These are phyloP conservation scores for Venturia carpophila DNA, from an alignment of 2,329 filamentous ascomycete genomes.

Conservation along the genomic window DNA sequence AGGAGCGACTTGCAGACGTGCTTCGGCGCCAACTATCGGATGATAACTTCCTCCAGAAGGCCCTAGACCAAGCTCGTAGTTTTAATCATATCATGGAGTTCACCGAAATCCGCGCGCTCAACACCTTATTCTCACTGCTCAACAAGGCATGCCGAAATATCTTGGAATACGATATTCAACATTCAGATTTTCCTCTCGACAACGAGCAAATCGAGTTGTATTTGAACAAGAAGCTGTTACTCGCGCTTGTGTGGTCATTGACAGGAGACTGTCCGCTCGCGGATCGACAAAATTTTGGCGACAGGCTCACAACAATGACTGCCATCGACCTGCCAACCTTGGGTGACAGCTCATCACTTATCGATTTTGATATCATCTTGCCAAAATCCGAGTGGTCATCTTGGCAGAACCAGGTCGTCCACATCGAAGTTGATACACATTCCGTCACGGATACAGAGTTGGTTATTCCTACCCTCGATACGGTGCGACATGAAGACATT, in stretches of 20 bases:
- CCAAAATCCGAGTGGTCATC: constrained; percentile 82
- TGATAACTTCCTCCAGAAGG: constrained; percentile 73
- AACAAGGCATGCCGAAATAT: constrained; percentile 90
- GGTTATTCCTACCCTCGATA: constrained; percentile 95
- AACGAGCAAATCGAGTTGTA: constrained; percentile 83
- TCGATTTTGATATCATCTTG: constrained; percentile 87
- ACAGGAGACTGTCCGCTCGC: constrained; percentile 86
- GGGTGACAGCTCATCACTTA: constrained; percentile 72
- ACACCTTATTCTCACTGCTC: constrained; percentile 87
- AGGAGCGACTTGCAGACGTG: constrained; percentile 71
- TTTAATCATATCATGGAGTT: constrained; percentile 99
- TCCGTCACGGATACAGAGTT: constrained; percentile 97
- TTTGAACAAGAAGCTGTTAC: constrained; percentile 84
- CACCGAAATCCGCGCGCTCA: constrained; percentile 80
- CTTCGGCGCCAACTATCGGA: constrained; percentile 66
- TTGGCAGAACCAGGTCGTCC: constrained; percentile 93
- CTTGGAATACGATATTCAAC: constrained; percentile 91
- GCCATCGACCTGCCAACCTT: constrained; percentile 79
- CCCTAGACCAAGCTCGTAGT: constrained; percentile 63
- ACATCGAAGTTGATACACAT: constrained; percentile 95
- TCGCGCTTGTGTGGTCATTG: constrained; percentile 90
- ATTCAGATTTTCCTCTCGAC: constrained; percentile 88
- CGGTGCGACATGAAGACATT: constrained; percentile 96
- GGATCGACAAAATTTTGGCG: constrained; percentile 84
- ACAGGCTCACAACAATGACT: constrained; percentile 72